phyloP scores from a whole-genome alignment of 2,329 filamentous ascomycete species.

The Aspergillus neoniger region DNA sequence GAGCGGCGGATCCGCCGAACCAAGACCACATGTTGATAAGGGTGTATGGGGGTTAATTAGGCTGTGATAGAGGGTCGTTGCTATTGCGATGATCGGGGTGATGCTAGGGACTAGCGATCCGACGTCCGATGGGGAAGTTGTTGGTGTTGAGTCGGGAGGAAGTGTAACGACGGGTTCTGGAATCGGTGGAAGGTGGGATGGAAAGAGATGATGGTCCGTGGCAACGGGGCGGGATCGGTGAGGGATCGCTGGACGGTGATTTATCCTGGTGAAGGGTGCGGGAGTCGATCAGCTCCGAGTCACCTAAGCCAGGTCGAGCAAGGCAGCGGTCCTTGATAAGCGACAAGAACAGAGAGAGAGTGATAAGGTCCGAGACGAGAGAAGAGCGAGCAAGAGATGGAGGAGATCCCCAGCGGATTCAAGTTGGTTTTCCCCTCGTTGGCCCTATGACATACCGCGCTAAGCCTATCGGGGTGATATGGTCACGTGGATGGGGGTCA shows the following conservation, averaged over 20 bases:
- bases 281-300: background rate
- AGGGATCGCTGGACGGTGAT: background rate
- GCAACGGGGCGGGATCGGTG: background rate
- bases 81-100: background rate
- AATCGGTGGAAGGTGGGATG: background rate
- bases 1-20: slow-evolving; percentile 81
- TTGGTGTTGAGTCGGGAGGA: background rate
- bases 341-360: background rate
- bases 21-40: slow-evolving; percentile 69
- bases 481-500: slow-evolving; percentile 36
- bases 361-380: background rate
- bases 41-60: background rate
- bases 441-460: slow-evolving; percentile 41
- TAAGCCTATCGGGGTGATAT: slow-evolving; percentile 29
- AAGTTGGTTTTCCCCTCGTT: slow-evolving; percentile 32
- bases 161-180: background rate
- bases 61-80: background rate
- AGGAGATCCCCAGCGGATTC: background rate
- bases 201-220: background rate
- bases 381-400: background rate
- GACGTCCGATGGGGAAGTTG: background rate
- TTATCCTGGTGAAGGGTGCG: background rate
- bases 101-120: background rate
- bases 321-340: background rate
- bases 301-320: background rate